Base-by-base conservation (phyloP, 2,329 filamentous ascomycete species). In the Waltergamsia citrina region DNA sequence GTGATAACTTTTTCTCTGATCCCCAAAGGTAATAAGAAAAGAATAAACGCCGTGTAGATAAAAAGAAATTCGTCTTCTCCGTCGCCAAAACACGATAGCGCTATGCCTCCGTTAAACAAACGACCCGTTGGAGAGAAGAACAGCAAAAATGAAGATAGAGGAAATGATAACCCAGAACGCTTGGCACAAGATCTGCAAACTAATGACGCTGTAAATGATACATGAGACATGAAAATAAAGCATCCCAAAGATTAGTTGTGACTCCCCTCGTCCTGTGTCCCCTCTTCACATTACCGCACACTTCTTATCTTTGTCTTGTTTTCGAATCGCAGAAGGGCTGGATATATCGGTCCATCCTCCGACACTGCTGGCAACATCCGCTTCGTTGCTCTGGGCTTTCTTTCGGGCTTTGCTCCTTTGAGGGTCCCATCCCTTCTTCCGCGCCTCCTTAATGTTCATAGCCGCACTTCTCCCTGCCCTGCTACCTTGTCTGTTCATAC, bases 361-460 rank as follows among this genome's bases (percentile, higher is more conserved):
- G 7, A 59, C 57, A 41, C 53, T 62, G 45, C 63, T 69, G 24
- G 51, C 56, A 7, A 49, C 55, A 38, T 71, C 67, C 16, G 10
- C 18, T 14, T 33, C 12, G 10, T 35, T 47, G 43, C 35, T 63
- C 53, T 50, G 50, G 35, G 56, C 56, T 44, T 54, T 59, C 40
- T 54, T 62, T 32, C 56, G 56, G 43, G 60, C 65, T 40, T 22
- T 21, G 18, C 51, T 60, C 36, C 42, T 42, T 42, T 60, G 56
- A 38, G 59, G 54, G 24, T 52, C 62, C 73, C 74, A 79, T 1
- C 74, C 74, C 21, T 62, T 63, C 44, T 63, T 65, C 54, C 68
- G 74, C 2, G 74, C 74, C 40, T 78, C 74, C 14, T 68, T 63
- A 19, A 79, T 71, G 43, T 79, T 80, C 53, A 71, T 77, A 8